These are phyloP conservation scores for Dentipellis sp. DNA, from an alignment of 768 basidiomycete genomes.

Conservation along the genomic window DNA sequence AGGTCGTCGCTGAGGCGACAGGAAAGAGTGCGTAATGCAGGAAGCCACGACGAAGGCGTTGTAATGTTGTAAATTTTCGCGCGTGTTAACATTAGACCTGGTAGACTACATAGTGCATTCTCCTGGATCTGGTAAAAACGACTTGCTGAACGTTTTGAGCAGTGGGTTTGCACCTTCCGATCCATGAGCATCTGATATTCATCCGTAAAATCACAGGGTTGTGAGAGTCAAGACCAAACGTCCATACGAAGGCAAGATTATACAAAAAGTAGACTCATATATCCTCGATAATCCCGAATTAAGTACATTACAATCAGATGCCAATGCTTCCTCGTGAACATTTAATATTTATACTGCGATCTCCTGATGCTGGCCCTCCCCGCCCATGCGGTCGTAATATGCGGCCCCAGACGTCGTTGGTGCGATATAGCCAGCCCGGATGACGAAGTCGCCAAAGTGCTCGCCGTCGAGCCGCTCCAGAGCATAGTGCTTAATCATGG, in stretches of 20 bases:
- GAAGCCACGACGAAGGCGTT: not conserved
- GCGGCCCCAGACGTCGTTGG: conserved; percentile 73
- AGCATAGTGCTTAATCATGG: conserved; percentile 94
- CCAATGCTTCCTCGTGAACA: not conserved
- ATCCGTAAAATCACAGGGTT: too few species aligned
- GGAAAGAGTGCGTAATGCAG: conserved; percentile 18
- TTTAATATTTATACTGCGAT: conserved; percentile 11
- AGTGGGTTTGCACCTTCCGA: not conserved
- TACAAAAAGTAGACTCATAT: not conserved
- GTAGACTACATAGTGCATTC: not conserved
- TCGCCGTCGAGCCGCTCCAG: conserved; percentile 82
- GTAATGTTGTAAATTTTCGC: not conserved
- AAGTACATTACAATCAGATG: not conserved
- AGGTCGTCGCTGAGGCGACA: conserved; percentile 35
- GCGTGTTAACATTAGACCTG: not conserved
- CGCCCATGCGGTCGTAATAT: conserved; percentile 84
- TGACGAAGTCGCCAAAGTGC: conserved; percentile 91
- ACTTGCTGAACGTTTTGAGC: not conserved
- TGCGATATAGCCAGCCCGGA: conserved; percentile 85
- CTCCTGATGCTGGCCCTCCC: conserved; percentile 53
- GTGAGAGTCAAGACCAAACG: not conserved
- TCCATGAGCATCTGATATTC: not conserved
- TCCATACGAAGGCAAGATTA: not conserved
- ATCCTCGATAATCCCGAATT: not conserved
- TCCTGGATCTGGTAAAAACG: not conserved